Conservation (phyloP, 305 asterid species). For the Rubia tinctorum region DNA sequence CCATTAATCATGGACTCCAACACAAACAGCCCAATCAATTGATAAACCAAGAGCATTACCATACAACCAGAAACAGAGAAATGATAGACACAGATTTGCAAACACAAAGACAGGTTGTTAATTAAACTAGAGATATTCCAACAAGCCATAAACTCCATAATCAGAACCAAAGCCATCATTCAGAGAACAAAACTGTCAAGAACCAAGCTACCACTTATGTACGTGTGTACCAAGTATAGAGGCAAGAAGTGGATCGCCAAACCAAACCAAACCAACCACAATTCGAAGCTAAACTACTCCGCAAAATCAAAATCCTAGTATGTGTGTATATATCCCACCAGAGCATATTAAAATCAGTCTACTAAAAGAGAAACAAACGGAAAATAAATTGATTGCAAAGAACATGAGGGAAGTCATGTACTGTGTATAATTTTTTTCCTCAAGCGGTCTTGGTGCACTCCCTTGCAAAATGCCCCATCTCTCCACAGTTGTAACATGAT, state of each 20-base stretch:
- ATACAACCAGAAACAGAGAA: neutral
- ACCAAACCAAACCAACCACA: slow-evolving; percentile 17
- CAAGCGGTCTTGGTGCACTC: slow-evolving; percentile 20
- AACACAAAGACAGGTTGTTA: neutral
- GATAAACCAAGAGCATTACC: neutral
- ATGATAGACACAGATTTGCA: neutral
- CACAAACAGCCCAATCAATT: neutral
- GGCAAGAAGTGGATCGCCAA: slow-evolving; percentile 19
- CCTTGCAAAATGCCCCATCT: slow-evolving; percentile 26
- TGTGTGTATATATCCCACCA: slow-evolving; percentile 10
- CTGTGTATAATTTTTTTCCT: neutral
- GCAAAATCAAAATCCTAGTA: slow-evolving; percentile 13
- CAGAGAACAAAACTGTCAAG: neutral
- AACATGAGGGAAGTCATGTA: neutral
- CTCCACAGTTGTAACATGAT: slow-evolving; percentile 23
- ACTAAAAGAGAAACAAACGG: neutral
- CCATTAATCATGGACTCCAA: too few species aligned
- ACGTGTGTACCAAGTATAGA: neutral
- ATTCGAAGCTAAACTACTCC: slow-evolving; percentile 7
- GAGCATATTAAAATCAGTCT: neutral
- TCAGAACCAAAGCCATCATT: neutral
- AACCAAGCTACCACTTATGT: slow-evolving; percentile 18
- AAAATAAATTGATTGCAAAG: neutral
- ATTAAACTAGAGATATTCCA: neutral
- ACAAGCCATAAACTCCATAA: neutral